Conservation (phyloP, 371 early-diverging fungal species). For the Phascolomyces articulosus region DNA sequence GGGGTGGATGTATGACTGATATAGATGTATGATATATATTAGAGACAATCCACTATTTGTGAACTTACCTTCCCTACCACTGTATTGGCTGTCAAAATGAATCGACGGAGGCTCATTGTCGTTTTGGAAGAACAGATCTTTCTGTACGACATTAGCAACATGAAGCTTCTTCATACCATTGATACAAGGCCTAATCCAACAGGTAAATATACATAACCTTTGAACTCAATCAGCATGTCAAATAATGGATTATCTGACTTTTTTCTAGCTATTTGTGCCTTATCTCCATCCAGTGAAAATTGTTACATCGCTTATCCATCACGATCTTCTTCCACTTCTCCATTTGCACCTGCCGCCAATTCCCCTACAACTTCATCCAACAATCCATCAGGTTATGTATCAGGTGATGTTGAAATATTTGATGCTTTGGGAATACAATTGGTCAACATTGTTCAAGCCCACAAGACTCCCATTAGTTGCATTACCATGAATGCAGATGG, state of each 20-base stretch:
- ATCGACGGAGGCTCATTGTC: conserved; percentile 89
- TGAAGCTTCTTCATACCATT: conserved; percentile 94
- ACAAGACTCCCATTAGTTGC: conserved; percentile 85
- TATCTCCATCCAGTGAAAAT: conserved; percentile 93
- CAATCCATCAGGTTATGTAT: conserved; percentile 35
- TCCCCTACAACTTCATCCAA: conserved; percentile 54
- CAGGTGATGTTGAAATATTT: conserved; percentile 89
- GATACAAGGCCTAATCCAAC: conserved; percentile 91
- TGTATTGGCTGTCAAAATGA: conserved; percentile 93
- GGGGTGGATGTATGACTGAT: too few relatives aligned
- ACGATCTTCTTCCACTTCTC: conserved; percentile 53
- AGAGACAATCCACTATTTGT: conserved; percentile 87
- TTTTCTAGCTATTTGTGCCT: conserved; percentile 83
- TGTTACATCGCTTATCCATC: conserved; percentile 95
- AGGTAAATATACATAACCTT: conserved; percentile 47
- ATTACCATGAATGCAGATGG: conserved; percentile 90
- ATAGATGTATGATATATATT: neutral
- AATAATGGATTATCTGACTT: conserved; percentile 53
- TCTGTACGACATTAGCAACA: conserved; percentile 94
- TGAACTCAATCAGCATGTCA: neutral
- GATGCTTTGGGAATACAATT: conserved; percentile 85
- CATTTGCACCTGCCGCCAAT: conserved; percentile 33
- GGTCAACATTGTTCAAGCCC: conserved; percentile 92
- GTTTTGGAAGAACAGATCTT: conserved; percentile 92
- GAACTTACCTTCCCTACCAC: conserved; percentile 93